Evolutionary conservation across 345 rosid genomes (phyloP).

Genomic region (Brassica nigra): DNA sequence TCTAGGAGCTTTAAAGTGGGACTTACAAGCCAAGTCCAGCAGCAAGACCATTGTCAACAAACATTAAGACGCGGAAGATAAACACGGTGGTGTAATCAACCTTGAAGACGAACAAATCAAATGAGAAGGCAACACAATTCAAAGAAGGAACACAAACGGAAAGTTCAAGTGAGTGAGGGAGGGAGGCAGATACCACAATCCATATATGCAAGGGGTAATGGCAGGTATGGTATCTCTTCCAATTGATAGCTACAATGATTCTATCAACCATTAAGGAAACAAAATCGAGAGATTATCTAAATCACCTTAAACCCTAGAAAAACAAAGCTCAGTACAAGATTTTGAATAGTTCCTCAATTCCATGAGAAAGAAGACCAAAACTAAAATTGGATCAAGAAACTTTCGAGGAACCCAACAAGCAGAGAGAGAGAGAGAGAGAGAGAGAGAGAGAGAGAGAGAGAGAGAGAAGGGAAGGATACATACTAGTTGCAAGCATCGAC

Average conservation of each 20-base stretch:
- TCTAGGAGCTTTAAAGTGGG: conserved; percentile 14
- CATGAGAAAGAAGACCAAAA: background rate
- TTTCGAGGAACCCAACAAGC: conserved; percentile 5
- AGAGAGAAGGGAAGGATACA: conserved; percentile 72
- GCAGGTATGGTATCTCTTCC: conserved; percentile 81
- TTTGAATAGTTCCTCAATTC: background rate
- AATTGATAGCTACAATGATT: conserved; percentile 83
- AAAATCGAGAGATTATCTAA: background rate
- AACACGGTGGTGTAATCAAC: conserved; percentile 91
- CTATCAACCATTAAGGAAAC: conserved; percentile 48
- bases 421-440: background rate
- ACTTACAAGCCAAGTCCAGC: conserved; percentile 99
- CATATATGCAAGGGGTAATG: conserved; percentile 92
- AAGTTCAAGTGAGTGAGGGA: background rate
- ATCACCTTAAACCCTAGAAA: conserved; percentile 5
- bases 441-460: background rate
- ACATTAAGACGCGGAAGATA: conserved; percentile 90
- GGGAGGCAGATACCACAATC: conserved; percentile 76
- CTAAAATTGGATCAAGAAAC: background rate
- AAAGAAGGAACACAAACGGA: background rate
- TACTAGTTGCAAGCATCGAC: conserved; percentile 97
- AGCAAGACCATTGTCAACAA: conserved; percentile 91
- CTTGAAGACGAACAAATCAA: conserved; percentile 41
- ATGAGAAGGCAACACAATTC: too few relatives aligned
- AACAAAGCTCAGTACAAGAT: conserved; percentile 1